Percentiles rank a stretch among this genome's conserved stretches.
Evolutionary conservation across 306 rosid genomes (phyloP).

Genomic region (Cucumis cinereus): DNA sequence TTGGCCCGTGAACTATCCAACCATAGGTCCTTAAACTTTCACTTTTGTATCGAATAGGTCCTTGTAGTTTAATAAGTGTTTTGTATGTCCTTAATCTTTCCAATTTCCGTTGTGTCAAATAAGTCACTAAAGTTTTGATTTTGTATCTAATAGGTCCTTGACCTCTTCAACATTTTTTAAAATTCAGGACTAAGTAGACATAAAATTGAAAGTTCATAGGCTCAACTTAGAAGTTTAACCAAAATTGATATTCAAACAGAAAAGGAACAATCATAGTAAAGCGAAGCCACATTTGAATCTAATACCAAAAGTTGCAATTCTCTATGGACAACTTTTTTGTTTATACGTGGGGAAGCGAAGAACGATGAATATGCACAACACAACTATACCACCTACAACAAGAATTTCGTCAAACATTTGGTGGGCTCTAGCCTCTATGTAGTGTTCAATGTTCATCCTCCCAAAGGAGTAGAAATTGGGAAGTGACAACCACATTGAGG

Average conservation of each 20-base stretch:
- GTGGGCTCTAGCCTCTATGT: neutral
- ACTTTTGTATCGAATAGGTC: too few species aligned
- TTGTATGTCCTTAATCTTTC: too few species aligned
- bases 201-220: neutral
- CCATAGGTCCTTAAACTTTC: too few species aligned
- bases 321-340: neutral
- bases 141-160: too few species aligned
- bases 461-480: neutral
- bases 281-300: neutral
- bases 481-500: neutral
- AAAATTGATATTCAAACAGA: neutral
- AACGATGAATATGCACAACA: neutral
- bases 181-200: neutral
- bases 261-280: neutral
- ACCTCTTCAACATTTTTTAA: too few species aligned
- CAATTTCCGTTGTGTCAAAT: too few species aligned
- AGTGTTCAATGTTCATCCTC: neutral
- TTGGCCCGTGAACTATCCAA: too few species aligned
- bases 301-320: neutral
- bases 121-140: too few species aligned
- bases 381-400: neutral
- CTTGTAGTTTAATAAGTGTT: too few species aligned
- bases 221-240: neutral
- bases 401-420: neutral
- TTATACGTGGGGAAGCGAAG: neutral